These are phyloP conservation scores for Adansonia madagascariensis DNA, from an alignment of 441 rosid genomes.

Conservation along the genomic window DNA sequence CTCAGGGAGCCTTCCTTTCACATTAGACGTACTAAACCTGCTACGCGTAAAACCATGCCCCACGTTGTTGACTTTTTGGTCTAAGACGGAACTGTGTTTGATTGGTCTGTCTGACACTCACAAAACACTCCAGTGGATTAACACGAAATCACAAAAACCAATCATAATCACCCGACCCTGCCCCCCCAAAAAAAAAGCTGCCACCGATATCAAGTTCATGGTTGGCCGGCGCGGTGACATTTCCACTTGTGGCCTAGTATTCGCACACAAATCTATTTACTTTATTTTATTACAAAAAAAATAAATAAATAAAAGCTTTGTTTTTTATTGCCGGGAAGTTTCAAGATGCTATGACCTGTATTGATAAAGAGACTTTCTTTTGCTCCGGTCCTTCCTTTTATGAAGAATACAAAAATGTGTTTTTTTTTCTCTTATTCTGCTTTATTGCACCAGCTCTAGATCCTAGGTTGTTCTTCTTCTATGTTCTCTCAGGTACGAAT, in stretches of 20 bases:
- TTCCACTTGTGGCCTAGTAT: conserved; percentile 12
- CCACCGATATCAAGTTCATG: neutral
- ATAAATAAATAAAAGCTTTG: neutral
- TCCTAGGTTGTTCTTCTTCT: neutral
- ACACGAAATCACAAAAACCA: neutral
- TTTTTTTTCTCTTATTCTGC: conserved; percentile 14
- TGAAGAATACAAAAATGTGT: neutral
- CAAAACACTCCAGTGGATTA: neutral
- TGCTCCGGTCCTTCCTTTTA: neutral
- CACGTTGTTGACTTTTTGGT: neutral
- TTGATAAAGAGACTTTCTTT: neutral
- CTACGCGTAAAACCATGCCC: neutral
- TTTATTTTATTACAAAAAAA: neutral
- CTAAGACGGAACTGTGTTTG: neutral
- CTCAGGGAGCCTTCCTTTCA: neutral
- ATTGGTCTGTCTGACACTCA: neutral
- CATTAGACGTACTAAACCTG: neutral
- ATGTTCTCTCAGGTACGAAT: neutral
- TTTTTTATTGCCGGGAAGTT: conserved; percentile 16
- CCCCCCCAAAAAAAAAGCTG: neutral
- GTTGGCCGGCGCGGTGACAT: conserved; percentile 9
- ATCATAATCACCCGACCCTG: neutral
- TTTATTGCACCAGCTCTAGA: neutral
- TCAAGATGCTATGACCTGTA: conserved; percentile 12
- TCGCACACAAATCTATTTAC: neutral